phyloP scores from a whole-genome alignment of 768 basidiomycete species.

The Trametes villosa region DNA sequence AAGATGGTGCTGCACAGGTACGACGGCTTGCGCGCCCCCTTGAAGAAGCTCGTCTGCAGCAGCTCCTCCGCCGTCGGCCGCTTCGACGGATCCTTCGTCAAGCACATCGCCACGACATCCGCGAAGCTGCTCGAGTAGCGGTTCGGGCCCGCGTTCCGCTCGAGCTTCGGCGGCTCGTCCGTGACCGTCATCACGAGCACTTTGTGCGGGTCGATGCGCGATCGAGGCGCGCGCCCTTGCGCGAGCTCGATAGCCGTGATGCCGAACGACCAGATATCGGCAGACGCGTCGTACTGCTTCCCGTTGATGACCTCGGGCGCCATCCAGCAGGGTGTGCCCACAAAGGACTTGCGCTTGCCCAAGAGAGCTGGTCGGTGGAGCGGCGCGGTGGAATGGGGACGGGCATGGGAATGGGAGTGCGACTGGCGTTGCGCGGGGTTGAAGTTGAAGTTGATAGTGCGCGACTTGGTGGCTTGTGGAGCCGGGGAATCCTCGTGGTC shows the following conservation, averaged over 20 bases:
- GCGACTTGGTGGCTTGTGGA: constrained; percentile 9
- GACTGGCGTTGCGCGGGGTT: constrained; percentile 14
- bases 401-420: constrained; percentile 9
- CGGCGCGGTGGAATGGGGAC: constrained; percentile 32
- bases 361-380: constrained; percentile 48
- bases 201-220: constrained; percentile 70
- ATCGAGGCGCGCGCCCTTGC: constrained; percentile 86
- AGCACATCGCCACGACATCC: constrained; percentile 81
- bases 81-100: constrained; percentile 81
- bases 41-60: constrained; percentile 82
- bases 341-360: constrained; percentile 89
- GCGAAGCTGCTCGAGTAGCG: constrained; percentile 83
- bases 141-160: constrained; percentile 69
- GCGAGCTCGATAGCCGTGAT: constrained; percentile 93
- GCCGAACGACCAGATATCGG: constrained; percentile 96
- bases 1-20: constrained; percentile 81
- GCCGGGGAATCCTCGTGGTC: constrained; percentile 56
- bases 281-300: constrained; percentile 79
- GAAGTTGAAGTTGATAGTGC: constrained; percentile 28
- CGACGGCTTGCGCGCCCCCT: constrained; percentile 72
- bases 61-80: constrained; percentile 80
- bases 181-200: constrained; percentile 81
- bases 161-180: constrained; percentile 76
- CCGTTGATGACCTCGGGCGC: constrained; percentile 92
- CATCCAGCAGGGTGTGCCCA: constrained; percentile 99